Percentiles rank a stretch among this genome's conserved stretches.
phyloP scores from a whole-genome alignment of 441 rosid genomes.

The Erysimum cheiri region DNA sequence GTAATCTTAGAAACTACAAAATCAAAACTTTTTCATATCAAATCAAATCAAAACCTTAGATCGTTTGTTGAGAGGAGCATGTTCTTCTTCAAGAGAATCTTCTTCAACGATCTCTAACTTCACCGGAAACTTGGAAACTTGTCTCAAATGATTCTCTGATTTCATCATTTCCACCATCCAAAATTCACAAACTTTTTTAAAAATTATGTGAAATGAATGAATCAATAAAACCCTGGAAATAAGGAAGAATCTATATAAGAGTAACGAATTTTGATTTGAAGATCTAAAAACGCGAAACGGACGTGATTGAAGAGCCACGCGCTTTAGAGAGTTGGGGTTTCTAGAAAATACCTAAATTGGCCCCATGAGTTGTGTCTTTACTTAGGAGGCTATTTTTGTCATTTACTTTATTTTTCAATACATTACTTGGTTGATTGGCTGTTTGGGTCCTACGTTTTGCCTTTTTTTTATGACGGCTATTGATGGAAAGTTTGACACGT shows the following conservation, averaged over 20 bases:
- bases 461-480: conserved; percentile 39
- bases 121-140: conserved; percentile 52
- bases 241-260: conserved; percentile 8
- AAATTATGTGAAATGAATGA: too few species aligned
- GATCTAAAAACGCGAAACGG: conserved; percentile 30
- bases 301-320: conserved; percentile 31
- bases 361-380: background rate
- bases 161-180: conserved; percentile 75
- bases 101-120: conserved; percentile 86
- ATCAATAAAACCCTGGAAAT: conserved; percentile 11
- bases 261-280: conserved; percentile 29
- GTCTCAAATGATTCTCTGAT: conserved; percentile 27
- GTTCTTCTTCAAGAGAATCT: conserved; percentile 74
- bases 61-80: conserved; percentile 73
- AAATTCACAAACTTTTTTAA: background rate
- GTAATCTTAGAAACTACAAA: background rate
- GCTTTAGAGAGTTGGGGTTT: conserved; percentile 31
- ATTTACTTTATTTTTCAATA: background rate
- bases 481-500: conserved; percentile 38
- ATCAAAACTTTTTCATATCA: too few species aligned
- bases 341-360: conserved; percentile 15
- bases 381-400: conserved; percentile 22
- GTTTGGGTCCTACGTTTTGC: conserved; percentile 34
- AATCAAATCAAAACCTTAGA: conserved; percentile 46
- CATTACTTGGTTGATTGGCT: conserved; percentile 15